Evolutionary conservation across 2,329 filamentous ascomycete genomes (phyloP).

Genomic region (Cercospora brassicicola): DNA sequence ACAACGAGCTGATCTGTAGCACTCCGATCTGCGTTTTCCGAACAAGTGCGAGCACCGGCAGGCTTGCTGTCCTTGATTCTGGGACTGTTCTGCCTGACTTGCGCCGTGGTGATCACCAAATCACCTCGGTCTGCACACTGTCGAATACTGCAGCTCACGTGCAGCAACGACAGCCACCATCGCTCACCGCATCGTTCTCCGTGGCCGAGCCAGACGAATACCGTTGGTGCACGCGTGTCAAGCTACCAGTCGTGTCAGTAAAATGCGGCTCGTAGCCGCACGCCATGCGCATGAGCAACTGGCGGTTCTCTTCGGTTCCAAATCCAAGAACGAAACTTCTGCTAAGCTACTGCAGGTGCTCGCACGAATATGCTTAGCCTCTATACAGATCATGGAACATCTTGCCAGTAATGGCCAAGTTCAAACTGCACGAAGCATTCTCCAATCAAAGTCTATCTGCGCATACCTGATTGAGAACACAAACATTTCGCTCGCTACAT

Average conservation of each 20-base stretch:
- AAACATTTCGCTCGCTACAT: neutral
- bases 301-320: neutral
- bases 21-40: neutral
- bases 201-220: neutral
- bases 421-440: neutral
- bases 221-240: neutral
- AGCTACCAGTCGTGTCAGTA: neutral
- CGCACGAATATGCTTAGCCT: neutral
- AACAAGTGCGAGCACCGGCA: neutral
- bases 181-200: neutral
- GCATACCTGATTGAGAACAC: neutral
- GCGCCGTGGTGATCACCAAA: neutral
- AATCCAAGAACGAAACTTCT: neutral
- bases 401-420: neutral
- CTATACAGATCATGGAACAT: neutral
- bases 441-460: neutral
- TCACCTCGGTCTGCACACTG: neutral
- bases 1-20: neutral
- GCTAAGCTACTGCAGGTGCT: conserved; percentile 5
- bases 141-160: neutral
- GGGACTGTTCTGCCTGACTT: neutral
- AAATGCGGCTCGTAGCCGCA: neutral
- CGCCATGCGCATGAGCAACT: neutral
- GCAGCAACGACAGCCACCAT: neutral
- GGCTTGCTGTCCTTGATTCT: neutral